Base-by-base conservation (phyloP, 2,329 filamentous ascomycete genomes). In the Penicillium sp. region DNA sequence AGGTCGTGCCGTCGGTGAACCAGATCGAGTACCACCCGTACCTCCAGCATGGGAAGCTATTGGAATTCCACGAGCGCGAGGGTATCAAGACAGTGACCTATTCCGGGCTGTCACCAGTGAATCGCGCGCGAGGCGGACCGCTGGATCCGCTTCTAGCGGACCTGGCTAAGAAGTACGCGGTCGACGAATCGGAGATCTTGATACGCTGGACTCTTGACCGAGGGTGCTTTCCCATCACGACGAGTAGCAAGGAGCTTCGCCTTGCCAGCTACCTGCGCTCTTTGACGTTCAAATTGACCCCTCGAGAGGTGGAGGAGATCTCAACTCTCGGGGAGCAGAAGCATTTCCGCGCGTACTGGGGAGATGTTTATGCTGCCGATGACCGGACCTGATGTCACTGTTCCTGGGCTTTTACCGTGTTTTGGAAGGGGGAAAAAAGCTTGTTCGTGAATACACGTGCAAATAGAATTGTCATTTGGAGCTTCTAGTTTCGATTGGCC, bases 191-290 rank as follows among this genome's bases (percentile, higher is more conserved):
- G 1, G 82, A 86, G 67, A 78, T 86, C 48, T 69, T 77, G 46
- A 63, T 86, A 49, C 71, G 84, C 47, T 87, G 83, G 82, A 80
- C 77, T 45, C 77, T 86, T 46, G 83, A 86, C 58, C 81, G 83
- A 61, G 82, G 82, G 23, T 68, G 81, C 51, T 76, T 85, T 15
- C 70, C 80, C 0, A 78, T 87, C 52, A 85, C 83, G 6, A 86
- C 84, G 2, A 83, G 79, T 52, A 71, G 75, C 45, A 86, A 85
- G 64, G 83, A 85, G 68, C 76, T 81, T 56, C 73, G 83, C 15
- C 58, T 86, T 64, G 80, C 74, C 51, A 80, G 84, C 61, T 85
- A 85, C 60, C 62, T 85, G 55, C 71, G 80, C 21, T 73, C 73
- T 1, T 71, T 81, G 58, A 80, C 77, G 0, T 86, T 86, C 68